Evolutionary conservation across 768 basidiomycete genomes (phyloP).

Genomic region (Phaeolepiota aurea): DNA sequence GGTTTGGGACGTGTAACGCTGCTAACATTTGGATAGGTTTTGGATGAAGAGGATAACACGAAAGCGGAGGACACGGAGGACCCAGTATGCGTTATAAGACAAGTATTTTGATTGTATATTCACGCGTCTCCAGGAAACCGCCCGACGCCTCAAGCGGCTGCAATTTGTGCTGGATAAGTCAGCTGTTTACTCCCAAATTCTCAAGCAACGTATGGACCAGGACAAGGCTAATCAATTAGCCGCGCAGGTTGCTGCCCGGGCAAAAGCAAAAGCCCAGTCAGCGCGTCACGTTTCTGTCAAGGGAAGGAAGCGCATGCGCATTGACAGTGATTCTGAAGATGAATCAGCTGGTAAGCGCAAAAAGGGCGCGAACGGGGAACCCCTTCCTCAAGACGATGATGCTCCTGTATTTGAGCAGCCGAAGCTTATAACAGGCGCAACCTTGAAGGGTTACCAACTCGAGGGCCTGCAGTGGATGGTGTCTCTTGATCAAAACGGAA

Average conservation of each 20-base stretch:
- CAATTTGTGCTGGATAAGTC: constrained; percentile 70
- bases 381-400: constrained; percentile 12
- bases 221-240: constrained; percentile 26
- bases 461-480: constrained; percentile 97
- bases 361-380: constrained; percentile 17
- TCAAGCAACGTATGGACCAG: constrained; percentile 71
- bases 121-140: constrained; percentile 32
- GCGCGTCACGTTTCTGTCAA: constrained; percentile 8
- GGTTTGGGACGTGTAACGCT: not conserved
- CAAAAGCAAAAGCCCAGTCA: constrained; percentile 1
- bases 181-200: constrained; percentile 60
- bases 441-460: constrained; percentile 83
- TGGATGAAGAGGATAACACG: not conserved
- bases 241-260: constrained; percentile 12
- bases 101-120: not conserved
- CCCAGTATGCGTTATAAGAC: not conserved
- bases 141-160: constrained; percentile 42
- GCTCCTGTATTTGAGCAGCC: constrained; percentile 60
- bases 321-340: constrained; percentile 1
- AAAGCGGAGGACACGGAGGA: not conserved
- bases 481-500: constrained; percentile 76
- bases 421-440: constrained; percentile 73
- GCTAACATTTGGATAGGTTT: not conserved
- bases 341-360: constrained; percentile 15
- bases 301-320: constrained; percentile 18